These are phyloP conservation scores for Plasmodium cynomolgi DNA, from an alignment of 169 alveolate species.

Conservation along the genomic window DNA sequence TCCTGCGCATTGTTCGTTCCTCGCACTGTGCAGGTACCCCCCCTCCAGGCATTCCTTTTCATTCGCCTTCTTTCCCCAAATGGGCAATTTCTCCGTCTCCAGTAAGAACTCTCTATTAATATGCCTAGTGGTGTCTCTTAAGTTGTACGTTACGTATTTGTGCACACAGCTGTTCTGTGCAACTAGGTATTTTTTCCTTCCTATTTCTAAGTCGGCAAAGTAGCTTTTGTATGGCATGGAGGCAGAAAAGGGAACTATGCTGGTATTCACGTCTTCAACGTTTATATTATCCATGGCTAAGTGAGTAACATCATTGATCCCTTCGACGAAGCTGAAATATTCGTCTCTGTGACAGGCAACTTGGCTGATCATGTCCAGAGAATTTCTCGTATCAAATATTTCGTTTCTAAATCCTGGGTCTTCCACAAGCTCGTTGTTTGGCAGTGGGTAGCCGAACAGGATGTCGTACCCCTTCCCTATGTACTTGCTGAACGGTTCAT, in stretches of 20 bases:
- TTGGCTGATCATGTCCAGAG: slow-evolving; percentile 10
- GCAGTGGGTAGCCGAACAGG: slow-evolving; percentile 65
- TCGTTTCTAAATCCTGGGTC: slow-evolving; percentile 53
- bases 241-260: slow-evolving; percentile 59
- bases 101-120: slow-evolving; percentile 33
- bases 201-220: slow-evolving; percentile 61
- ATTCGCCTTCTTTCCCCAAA: not conserved
- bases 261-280: slow-evolving; percentile 27
- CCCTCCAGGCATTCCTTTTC: slow-evolving; percentile 1
- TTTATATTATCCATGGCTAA: slow-evolving; percentile 62
- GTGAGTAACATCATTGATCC: slow-evolving; percentile 42
- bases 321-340: slow-evolving; percentile 47
- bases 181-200: slow-evolving; percentile 51
- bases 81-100: slow-evolving; percentile 55
- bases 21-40: not conserved
- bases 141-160: slow-evolving; percentile 29
- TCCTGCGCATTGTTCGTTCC: slow-evolving; percentile 49
- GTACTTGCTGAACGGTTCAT: slow-evolving; percentile 49
- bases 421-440: slow-evolving; percentile 63
- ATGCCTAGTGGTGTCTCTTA: slow-evolving; percentile 29
- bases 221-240: slow-evolving; percentile 63
- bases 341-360: slow-evolving; percentile 43
- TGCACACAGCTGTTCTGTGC: slow-evolving; percentile 47
- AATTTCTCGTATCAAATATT: slow-evolving; percentile 30
- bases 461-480: slow-evolving; percentile 68